phyloP scores from a whole-genome alignment of 371 early-diverging fungal species.

The Quaeritorhiza haematococci region DNA sequence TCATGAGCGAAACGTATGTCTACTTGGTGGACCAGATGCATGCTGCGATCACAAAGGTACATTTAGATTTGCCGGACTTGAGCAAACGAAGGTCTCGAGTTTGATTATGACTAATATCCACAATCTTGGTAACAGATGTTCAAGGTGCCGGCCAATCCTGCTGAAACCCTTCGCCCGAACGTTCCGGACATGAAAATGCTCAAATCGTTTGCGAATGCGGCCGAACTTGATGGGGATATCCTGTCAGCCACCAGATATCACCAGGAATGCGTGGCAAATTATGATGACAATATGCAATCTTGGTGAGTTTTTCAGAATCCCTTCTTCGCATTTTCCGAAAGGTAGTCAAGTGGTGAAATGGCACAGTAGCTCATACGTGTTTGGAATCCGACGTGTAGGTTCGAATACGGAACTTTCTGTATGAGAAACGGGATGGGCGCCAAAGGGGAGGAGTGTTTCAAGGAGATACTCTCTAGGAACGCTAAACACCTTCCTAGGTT shows the following conservation, averaged over 20 bases:
- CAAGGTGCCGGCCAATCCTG: too few species aligned
- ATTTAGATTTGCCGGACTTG: not conserved
- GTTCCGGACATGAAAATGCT: conserved; percentile 31
- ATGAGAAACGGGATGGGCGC: conserved; percentile 30
- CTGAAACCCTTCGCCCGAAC: conserved; percentile 20
- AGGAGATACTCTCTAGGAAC: conserved; percentile 40
- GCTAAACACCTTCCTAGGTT: conserved; percentile 41
- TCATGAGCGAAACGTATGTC: conserved; percentile 48
- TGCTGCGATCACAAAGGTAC: conserved; percentile 34
- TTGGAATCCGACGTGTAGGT: conserved; percentile 23
- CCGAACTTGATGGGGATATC: conserved; percentile 31
- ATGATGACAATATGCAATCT: conserved; percentile 40
- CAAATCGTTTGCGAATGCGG: conserved; percentile 38
- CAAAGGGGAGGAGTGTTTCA: conserved; percentile 46
- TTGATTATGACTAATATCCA: conserved; percentile 3
- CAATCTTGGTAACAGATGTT: too few species aligned
- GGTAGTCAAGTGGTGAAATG: not conserved
- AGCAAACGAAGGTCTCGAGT: not conserved
- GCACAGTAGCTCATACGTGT: not conserved
- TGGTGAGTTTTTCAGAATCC: conserved; percentile 24
- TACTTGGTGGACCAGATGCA: conserved; percentile 50
- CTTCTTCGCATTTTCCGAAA: not conserved
- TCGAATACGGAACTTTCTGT: conserved; percentile 46
- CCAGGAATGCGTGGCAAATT: conserved; percentile 42
- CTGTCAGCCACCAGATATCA: conserved; percentile 35